Base-by-base conservation (phyloP, 2,329 filamentous ascomycete species). In the Neonectria hederae region DNA sequence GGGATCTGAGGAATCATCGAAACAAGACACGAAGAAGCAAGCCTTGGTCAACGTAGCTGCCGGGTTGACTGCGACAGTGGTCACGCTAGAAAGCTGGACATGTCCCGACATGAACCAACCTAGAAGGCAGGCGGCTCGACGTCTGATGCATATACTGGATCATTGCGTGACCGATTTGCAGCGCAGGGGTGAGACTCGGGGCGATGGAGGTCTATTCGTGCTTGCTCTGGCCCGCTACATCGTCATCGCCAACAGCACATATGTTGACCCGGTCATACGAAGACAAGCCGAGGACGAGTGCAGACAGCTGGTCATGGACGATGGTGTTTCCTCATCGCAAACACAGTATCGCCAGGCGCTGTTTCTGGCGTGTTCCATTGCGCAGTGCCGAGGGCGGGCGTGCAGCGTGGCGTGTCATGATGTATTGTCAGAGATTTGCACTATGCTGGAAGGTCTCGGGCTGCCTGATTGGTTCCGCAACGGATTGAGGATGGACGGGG, bases 311-410 rank as follows among this genome's bases (percentile, higher is more conserved):
- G 59, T 74, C 51, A 59, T 65, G 32, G 56, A 56, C 22, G 61
- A 57, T 51, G 54, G 69, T 28, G 63, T 65, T 26, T 52, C 43
- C 11, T 49, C 66, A 30, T 57, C 64, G 14, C 66, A 70, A 46
- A 19, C 54, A 38, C 69, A 72, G 42, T 76, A 77, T 59, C 70
- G 59, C 6, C 73, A 76, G 35, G 68, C 79, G 0, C 72, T 81
- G 5, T 70, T 75, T 1, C 76, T 87, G 40, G 71, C 83, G 30
- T 82, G 81, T 61, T 81, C 80, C 7, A 74, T 86, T 11, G 82
- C 84, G 2, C 80, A 83, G 32, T 83, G 78, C 67, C 85, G 83
- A 66, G 79, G 82, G 17, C 81, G 82, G 62, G 76, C 78, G 22
- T 77, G 79, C 19, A 74, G 77, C 28, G 74, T 81, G 49, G 74